Conservation (phyloP, 345 rosid species). For the Nephelium lappaceum region DNA sequence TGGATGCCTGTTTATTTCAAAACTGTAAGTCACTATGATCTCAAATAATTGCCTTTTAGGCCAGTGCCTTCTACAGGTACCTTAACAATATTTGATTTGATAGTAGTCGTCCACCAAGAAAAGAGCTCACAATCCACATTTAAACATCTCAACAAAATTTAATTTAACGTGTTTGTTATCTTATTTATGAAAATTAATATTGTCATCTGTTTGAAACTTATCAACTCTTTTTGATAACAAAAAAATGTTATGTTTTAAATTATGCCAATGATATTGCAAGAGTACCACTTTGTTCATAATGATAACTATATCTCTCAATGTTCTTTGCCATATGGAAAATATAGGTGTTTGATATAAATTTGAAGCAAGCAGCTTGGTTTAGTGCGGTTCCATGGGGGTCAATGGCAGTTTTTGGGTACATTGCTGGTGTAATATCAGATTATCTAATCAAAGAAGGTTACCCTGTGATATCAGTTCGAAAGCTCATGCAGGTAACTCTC, state of each 20-base stretch:
- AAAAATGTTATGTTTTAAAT: too few relatives aligned
- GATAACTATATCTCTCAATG: background rate
- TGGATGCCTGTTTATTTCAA: slow-evolving; percentile 99
- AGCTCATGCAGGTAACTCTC: slow-evolving; percentile 81
- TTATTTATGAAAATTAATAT: background rate
- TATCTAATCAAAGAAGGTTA: slow-evolving; percentile 67
- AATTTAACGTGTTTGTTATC: background rate
- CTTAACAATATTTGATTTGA: background rate
- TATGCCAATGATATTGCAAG: too few relatives aligned
- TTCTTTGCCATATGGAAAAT: background rate
- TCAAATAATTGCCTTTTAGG: background rate
- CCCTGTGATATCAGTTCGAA: slow-evolving; percentile 75
- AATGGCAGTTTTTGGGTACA: slow-evolving; percentile 84
- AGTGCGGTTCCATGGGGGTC: slow-evolving; percentile 98
- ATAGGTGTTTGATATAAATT: slow-evolving; percentile 80
- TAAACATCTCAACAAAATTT: background rate
- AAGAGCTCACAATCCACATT: background rate
- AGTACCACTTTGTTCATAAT: background rate
- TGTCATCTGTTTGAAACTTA: background rate
- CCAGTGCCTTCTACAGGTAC: background rate
- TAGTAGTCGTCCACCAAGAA: background rate
- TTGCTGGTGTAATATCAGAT: slow-evolving; percentile 81
- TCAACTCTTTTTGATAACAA: background rate
- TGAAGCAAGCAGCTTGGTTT: slow-evolving; percentile 98
- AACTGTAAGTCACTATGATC: slow-evolving; percentile 46